Percentiles rank a stretch among this genome's conserved stretches.
Conservation (phyloP, 805 yeast species). For the Starmera pachycereana region DNA sequence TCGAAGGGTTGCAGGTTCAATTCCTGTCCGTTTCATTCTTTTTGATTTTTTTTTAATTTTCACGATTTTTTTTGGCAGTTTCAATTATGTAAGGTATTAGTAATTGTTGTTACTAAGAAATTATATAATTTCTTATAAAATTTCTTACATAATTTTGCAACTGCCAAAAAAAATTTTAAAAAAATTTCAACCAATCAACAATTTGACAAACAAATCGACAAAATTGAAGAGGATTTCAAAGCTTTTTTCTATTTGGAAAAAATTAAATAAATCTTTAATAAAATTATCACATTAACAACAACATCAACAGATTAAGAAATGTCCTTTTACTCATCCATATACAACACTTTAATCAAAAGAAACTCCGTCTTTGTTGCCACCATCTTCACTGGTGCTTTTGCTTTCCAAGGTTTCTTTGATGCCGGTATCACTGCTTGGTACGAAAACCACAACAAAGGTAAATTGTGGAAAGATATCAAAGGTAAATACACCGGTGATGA, state of each 20-base stretch:
- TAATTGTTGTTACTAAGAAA: too few relatives aligned
- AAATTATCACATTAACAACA: constrained; percentile 5
- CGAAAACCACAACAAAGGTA: constrained; percentile 73
- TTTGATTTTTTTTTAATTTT: too few relatives aligned
- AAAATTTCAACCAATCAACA: too few relatives aligned
- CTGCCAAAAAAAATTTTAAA: too few relatives aligned
- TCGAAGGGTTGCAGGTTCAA: constrained; percentile 84
- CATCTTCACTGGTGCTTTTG: constrained; percentile 74
- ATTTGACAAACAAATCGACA: too few relatives aligned
- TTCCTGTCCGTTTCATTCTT: constrained; percentile 70
- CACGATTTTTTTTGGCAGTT: too few relatives aligned
- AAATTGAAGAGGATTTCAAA: too few relatives aligned
- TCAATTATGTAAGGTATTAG: too few relatives aligned
- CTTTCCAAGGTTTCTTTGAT: constrained; percentile 74
- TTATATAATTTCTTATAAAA: too few relatives aligned
- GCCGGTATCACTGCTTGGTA: constrained; percentile 57
- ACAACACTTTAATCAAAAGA: constrained; percentile 74
- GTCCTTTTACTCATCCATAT: constrained; percentile 37
- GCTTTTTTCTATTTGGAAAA: too few relatives aligned
- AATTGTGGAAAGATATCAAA: constrained; percentile 78
- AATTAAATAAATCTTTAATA: too few relatives aligned
- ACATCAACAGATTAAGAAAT: constrained; percentile 1
- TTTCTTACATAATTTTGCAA: too few relatives aligned
- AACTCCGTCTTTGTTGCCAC: constrained; percentile 82
- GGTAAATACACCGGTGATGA: constrained; percentile 45